Base-by-base conservation (phyloP, 208 protist genomes). In the Crithidia thermophila region DNA sequence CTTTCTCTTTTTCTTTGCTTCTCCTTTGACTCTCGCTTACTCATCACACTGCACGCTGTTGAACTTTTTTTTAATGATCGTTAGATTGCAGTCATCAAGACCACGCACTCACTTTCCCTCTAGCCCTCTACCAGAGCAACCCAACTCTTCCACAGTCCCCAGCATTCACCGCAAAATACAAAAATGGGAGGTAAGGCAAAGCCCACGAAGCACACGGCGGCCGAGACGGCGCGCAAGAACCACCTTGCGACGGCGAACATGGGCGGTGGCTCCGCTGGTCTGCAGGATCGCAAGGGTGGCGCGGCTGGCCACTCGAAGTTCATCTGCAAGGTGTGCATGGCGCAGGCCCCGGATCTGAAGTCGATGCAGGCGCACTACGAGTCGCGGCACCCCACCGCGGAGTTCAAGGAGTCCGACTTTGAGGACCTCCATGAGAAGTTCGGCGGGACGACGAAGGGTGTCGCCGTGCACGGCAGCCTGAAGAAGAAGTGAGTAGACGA, bases 161-260 rank as follows among this genome's bases (percentile, higher is more conserved):
- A 28, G 11, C 49, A 7, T n/a, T 31, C 23, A 31, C 20, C 18
- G 18, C n/a, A 7, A 14, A n/a, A 13, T 16, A 31, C 16, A 49
- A 80, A 10, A 47, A 91, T 91, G 85, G 82, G 82, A 72, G 85
- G 85, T 57, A 91, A 91, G 59, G 85, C 85, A 23, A 91, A 91
- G 75, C 85, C 85, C 25, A 91, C 79, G 50, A 91, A 91, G 82
- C 85, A 91, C 78, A 87, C 85, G 2, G 74, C 85, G 30, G 49
- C 75, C 3, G 82, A 91, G 71, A 88, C 78, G 63, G 80, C 80
- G 20, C 74, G 77, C 60, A 91, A 91, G 82, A 84, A 82, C 51
- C 56, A 82, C 55, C 67, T 88, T 23, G 85, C 85, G 9, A 91
- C 69, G 33, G 73, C 72, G 28, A 91, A 91, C 73, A 88, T 87